Base-by-base conservation (phyloP, 306 rosid species). In the Alnus rubra region DNA sequence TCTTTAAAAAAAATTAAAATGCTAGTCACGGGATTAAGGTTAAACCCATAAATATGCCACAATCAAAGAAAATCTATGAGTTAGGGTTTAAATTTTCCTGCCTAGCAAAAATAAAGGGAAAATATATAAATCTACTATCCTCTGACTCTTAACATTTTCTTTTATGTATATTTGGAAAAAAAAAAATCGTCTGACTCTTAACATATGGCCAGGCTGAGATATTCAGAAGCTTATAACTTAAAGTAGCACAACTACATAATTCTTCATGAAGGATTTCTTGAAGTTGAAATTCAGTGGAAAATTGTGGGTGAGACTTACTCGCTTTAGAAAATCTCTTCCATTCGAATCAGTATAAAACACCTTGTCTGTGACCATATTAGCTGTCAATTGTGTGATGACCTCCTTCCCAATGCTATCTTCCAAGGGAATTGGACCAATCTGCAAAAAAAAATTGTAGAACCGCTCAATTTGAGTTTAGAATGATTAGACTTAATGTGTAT, bases 371-470 rank as follows among this genome's bases (percentile, higher is more conserved):
- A 6, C 93, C 97, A 94, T 88, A 78, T 89, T 88, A 63, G 98
- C 75, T 71, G 97, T 87, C 85, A 92, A 45, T 78, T 71, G 84
- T 12, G 92, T 92, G 86, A 92, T 88, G 81, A 91, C 90, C 80
- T 92, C 98, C 86, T 94, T 94, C 58, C 98, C 98, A 82, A 88
- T 77, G 69, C 90, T 76, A 84, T 90, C 97, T 0, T 89, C 90
- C 0, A 86, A 81, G 12, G 98, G 98, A 83, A 94, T 89, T 48
- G 98, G 98, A 84, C 98, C 98, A 80, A 94, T 83, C 97, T 94
- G 88, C 86, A 79, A 58, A 76, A 52, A 82, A 82, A 80, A 73
- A 8, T 50, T 71, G 73, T 84, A 88, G 79, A 85, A 77, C 49
- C 78, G 51, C 16, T 55, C 71, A 30, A 60, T 44, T 60, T 67